Conservation (phyloP, 2,329 filamentous ascomycete genomes). For the Fusarium sp. region DNA sequence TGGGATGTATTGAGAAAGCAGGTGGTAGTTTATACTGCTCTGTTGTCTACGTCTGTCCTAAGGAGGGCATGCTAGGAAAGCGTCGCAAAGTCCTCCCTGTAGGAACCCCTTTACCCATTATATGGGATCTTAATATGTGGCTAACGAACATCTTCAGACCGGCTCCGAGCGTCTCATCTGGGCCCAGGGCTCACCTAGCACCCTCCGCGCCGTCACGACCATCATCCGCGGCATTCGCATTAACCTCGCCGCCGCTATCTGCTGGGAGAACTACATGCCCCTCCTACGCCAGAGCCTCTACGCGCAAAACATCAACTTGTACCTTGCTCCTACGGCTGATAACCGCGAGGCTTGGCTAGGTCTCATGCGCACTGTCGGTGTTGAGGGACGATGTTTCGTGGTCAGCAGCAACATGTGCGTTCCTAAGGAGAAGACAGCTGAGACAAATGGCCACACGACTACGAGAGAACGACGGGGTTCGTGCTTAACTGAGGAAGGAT, state of each 20-base stretch:
- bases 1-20: constrained; percentile 83
- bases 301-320: constrained; percentile 91
- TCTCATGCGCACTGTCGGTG: constrained; percentile 85
- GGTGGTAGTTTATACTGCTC: constrained; percentile 89
- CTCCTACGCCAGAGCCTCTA: constrained; percentile 87
- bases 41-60: constrained; percentile 86
- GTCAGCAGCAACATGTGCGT: constrained; percentile 89
- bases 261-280: constrained; percentile 98
- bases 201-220: constrained; percentile 84
- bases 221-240: constrained; percentile 84
- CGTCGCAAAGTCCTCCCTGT: constrained; percentile 93
- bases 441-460: constrained; percentile 14
- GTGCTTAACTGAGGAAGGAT: constrained; percentile 62
- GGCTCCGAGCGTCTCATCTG: constrained; percentile 87
- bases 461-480: constrained; percentile 52
- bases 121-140: accelerated
- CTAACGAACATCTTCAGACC: constrained; percentile 64
- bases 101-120: constrained; percentile 51
- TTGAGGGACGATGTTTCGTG: constrained; percentile 89
- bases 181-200: constrained; percentile 87
- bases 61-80: constrained; percentile 82
- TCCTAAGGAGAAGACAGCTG: constrained; percentile 50
- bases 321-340: constrained; percentile 92
- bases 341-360: constrained; percentile 84
- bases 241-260: constrained; percentile 89